Percentiles rank a stretch among this genome's conserved stretches.
These are phyloP conservation scores for Metarhizium sp. DNA, from an alignment of 2,329 filamentous ascomycete genomes.

Conservation along the genomic window DNA sequence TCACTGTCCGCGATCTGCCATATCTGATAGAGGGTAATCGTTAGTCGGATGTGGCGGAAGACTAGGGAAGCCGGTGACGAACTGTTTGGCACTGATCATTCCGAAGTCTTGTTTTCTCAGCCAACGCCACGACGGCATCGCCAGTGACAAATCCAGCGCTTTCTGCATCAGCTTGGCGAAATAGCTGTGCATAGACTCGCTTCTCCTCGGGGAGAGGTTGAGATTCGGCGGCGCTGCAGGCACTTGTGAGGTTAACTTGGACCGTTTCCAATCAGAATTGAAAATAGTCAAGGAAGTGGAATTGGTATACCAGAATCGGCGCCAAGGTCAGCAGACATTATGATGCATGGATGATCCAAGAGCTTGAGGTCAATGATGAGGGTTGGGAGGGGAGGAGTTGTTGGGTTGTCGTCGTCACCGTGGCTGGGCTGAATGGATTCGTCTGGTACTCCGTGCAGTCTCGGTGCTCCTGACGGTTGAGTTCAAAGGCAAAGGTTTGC, in stretches of 20 bases:
- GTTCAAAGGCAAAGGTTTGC: neutral
- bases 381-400: neutral
- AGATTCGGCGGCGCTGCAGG: constrained; percentile 56
- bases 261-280: neutral
- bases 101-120: constrained; percentile 87
- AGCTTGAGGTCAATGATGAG: neutral
- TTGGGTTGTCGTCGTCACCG: constrained; percentile 1
- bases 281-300: neutral
- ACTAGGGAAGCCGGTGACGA: constrained; percentile 21
- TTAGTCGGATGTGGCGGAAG: constrained; percentile 4
- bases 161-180: constrained; percentile 86
- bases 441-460: neutral
- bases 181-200: constrained; percentile 84
- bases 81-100: constrained; percentile 83
- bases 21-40: constrained; percentile 49
- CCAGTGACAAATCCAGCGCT: constrained; percentile 89
- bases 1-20: constrained; percentile 98
- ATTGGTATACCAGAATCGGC: constrained; percentile 13
- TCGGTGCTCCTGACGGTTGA: neutral
- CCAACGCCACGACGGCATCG: constrained; percentile 94
- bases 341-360: constrained; percentile 5
- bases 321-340: constrained; percentile 16
- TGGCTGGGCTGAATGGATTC: neutral
- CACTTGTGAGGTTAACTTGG: constrained; percentile 7
- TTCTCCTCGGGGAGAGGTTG: constrained; percentile 90